Base-by-base conservation (phyloP, 305 asterid species). In the Fraxinus albicans region DNA sequence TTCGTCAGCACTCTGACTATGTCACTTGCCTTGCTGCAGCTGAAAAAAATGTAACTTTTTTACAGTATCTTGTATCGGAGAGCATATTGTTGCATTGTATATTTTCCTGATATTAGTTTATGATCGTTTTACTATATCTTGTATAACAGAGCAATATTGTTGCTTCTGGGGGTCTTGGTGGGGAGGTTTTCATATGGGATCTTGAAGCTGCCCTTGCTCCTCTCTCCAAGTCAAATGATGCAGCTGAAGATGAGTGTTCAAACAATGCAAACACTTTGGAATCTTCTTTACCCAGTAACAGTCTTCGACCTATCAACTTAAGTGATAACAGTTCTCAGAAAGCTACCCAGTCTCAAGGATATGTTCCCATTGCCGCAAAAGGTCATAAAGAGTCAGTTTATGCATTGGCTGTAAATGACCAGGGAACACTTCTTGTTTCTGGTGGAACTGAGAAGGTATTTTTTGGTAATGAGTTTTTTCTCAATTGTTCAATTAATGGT, bases 111-210 rank as follows among this genome's bases (percentile, higher is more conserved):
- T 2, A 25, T 79, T 77, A 73, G 34, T 85, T 85, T 83, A 74
- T 83, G 73, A 76, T 81, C 85, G 76, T 82, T 76, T 77, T 76
- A 50, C 76, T 80, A 47, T 15, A 50, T 81, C 53, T 73, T 86
- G 88, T 85, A 47, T 79, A 80, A 73, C 79, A 96, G 99, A 90
- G 91, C 89, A 96, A 94, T 81, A 81, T 94, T 80, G 84, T 96
- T 77, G 97, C 99, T 79, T 96, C 99, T 83, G 98, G 92, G 87
- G 99, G 99, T 85, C 98, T 96, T 83, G 99, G 99, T 79, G 99
- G 99, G 79, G 99, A 96, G 89, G 99, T 96, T 69, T 93, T 96
- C 85, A 85, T 96, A 90, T 94, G 99, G 98, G 98, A 96, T 90
- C 92, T 96, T 81, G 99, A 94, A 89, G 95, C 99, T 86, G 94